A percentile compares a stretch with the other conserved stretches of the same genome.
phyloP scores from a whole-genome alignment of 2,329 filamentous ascomycete species.

The Pyrenophora graminea region DNA sequence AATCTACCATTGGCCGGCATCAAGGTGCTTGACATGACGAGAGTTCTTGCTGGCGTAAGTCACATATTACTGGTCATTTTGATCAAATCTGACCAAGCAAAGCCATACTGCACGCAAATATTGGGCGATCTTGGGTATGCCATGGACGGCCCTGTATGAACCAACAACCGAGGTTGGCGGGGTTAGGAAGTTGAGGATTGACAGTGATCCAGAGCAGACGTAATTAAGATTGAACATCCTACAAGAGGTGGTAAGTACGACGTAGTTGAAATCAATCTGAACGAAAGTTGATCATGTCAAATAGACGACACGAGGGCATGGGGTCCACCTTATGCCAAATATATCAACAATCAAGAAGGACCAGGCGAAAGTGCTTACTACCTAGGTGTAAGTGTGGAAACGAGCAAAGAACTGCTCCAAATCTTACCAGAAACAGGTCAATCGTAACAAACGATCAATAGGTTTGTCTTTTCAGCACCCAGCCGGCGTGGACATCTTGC shows the following conservation, averaged over 20 bases:
- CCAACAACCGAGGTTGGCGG: conserved; percentile 41
- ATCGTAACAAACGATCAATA: conserved; percentile 95
- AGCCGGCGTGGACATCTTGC: conserved; percentile 82
- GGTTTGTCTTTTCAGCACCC: conserved; percentile 88
- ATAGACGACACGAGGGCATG: conserved; percentile 92
- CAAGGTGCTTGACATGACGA: conserved; percentile 92
- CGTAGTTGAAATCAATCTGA: no score
- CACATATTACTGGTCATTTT: rapidly evolving
- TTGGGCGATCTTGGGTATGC: conserved; percentile 90
- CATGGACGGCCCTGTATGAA: conserved; percentile 33
- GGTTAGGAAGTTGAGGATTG: conserved; percentile 15
- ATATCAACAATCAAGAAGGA: conserved; percentile 64
- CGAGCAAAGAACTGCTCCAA: background rate
- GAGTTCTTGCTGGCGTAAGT: conserved; percentile 89
- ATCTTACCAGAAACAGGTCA: conserved; percentile 63
- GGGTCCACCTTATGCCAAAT: conserved; percentile 91
- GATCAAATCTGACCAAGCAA: conserved; percentile 25
- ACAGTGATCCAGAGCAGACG: conserved; percentile 70
- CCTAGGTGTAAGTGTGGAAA: conserved; percentile 66
- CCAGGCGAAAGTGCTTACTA: conserved; percentile 96
- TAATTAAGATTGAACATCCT: conserved; percentile 97
- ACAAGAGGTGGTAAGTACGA: conserved; percentile 42
- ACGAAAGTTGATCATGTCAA: background rate
- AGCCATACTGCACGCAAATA: conserved; percentile 98
- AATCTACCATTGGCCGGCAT: conserved; percentile 79